Conservation (phyloP, 192 early-diverging fungal genomes). For the Coemansia sp. region DNA sequence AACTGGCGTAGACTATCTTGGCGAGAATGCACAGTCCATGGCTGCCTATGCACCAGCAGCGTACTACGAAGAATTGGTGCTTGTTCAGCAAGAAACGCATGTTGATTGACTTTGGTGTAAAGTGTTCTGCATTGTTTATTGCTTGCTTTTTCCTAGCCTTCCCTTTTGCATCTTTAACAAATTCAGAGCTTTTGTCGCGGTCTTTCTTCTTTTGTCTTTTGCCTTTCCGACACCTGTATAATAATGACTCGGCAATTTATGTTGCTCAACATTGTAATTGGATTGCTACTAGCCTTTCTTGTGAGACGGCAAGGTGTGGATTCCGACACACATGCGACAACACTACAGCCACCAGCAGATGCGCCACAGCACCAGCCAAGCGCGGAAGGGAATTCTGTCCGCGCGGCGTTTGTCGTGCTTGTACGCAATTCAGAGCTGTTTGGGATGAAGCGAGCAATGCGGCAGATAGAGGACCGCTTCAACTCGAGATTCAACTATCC, state of each 20-base stretch:
- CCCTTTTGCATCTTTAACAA: not conserved
- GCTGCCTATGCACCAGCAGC: conserved; percentile 13
- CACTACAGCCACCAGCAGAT: conserved; percentile 5
- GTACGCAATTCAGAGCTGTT: conserved; percentile 70
- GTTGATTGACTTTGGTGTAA: conserved; percentile 1
- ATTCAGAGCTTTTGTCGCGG: not conserved
- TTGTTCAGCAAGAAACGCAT: conserved; percentile 43
- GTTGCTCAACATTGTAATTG: conserved; percentile 23
- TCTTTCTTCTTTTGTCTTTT: not conserved
- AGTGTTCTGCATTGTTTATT: not conserved
- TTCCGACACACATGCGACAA: not conserved
- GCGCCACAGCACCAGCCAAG: conserved; percentile 20
- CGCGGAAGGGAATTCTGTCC: conserved; percentile 31
- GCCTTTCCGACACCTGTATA: not conserved
- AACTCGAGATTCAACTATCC: conserved; percentile 80
- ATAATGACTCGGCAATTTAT: conserved; percentile 12
- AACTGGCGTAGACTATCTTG: conserved; percentile 29
- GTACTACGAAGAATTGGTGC: conserved; percentile 44
- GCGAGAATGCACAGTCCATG: conserved; percentile 20
- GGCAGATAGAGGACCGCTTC: conserved; percentile 77
- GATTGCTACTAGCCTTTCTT: conserved; percentile 28
- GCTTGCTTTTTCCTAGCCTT: not conserved
- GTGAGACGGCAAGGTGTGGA: not conserved
- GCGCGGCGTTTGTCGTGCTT: conserved; percentile 76
- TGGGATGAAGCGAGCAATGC: conserved; percentile 63